phyloP scores from a whole-genome alignment of 164 flowering plant species.

The Umbilicus rupestris region DNA sequence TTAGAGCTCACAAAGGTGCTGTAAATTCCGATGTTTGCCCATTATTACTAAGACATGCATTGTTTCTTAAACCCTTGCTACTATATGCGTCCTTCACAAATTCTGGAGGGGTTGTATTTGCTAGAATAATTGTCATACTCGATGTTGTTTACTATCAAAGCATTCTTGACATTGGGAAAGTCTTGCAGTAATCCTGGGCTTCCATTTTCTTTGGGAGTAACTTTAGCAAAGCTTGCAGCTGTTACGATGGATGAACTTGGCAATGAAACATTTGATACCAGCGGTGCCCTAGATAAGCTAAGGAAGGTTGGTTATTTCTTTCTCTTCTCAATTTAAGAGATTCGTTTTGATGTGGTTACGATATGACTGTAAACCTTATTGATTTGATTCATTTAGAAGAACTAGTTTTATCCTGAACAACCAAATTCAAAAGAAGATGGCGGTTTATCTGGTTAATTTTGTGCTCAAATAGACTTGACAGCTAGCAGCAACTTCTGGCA shows the following conservation, averaged over 20 bases:
- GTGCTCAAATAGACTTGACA: neutral
- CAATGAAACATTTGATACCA: constrained; percentile 95
- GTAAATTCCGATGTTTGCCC: neutral
- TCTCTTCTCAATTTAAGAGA: neutral
- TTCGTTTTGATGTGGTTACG: neutral
- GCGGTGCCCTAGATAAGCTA: constrained; percentile 90
- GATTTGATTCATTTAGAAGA: neutral
- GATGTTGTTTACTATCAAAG: neutral
- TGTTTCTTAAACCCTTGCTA: neutral
- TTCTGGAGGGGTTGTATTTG: neutral
- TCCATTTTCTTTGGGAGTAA: constrained; percentile 80
- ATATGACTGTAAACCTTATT: neutral
- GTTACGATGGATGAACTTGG: constrained; percentile 95
- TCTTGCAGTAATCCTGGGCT: constrained; percentile 74
- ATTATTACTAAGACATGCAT: neutral
- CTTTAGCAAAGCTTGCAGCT: constrained; percentile 96
- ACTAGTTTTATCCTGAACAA: neutral
- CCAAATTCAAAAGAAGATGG: neutral
- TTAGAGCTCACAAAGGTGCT: neutral
- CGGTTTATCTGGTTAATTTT: neutral
- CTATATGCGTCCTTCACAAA: neutral
- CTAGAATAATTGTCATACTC: neutral
- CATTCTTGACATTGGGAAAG: neutral
- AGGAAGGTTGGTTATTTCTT: constrained; percentile 55
- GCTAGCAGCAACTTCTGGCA: neutral